Evolutionary conservation across 108 stramenopile species (phyloP), one percentile per base, ranked within the genome.

Genomic region (Cyclotella atomus): DNA sequence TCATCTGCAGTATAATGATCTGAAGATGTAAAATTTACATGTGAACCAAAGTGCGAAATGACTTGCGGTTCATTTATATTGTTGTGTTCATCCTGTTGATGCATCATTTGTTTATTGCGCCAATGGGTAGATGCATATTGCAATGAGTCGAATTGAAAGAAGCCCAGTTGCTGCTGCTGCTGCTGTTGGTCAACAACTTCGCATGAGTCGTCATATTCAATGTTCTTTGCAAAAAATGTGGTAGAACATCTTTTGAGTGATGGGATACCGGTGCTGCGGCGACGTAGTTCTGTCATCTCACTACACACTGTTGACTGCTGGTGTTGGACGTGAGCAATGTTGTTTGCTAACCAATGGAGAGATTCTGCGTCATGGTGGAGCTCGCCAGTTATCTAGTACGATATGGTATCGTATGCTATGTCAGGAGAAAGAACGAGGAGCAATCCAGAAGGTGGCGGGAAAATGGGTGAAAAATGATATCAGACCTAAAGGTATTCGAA

Each of bases 1-100:
- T 86, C 76, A 25, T 73, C 73, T 23, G 62, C 25, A 5, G 78
- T 60, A 45, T 89, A 70, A 70, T 90, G 84, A 59, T 59, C 76
- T 65, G 54, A 27, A 23, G 79, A 64, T 0, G 44, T 43, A 59
- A 73, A 80, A 32, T 27, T 45, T 20, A 80, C 71, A 7, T 68
- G 38, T 9, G 55, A 59, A 23, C 71, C 79, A 69, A 50, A 80
- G 12, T 80, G 79, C 23, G 62, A 27, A 55, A 68, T 61, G 55
- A 32, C 21, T 30, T 63, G 34, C 4, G 60, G 2, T 61, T 41
- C 21, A 0, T 12, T 21, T 14, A 3, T 2, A 20, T 61, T 36
- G 19, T n/a, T n/a, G n/a, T n/a, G n/a, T n/a, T n/a, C n/a, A n/a
- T n/a, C n/a, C n/a, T n/a, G n/a, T n/a, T 61, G 41, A 6, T 2